Evolutionary conservation across 2,329 filamentous ascomycete species (phyloP).

Genomic region (Fusarium luffae): DNA sequence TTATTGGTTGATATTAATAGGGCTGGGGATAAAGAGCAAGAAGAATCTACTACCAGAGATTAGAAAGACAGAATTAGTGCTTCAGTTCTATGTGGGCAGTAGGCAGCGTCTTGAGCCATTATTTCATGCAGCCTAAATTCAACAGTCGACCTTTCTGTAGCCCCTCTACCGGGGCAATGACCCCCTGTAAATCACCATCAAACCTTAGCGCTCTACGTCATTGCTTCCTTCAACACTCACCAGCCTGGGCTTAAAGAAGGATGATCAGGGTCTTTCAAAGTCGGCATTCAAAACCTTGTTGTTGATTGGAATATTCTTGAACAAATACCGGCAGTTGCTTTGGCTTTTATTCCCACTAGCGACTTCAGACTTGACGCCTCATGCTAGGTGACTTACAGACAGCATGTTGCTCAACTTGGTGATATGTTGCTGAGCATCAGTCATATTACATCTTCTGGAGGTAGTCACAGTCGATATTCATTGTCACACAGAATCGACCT

Average conservation of each 20-base stretch:
- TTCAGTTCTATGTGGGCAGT: background rate
- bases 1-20: slow-evolving; percentile 45
- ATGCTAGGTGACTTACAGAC: background rate
- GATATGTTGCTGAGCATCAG: slow-evolving; percentile 40
- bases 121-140: background rate
- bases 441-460: slow-evolving; percentile 1
- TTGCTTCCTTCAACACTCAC: background rate
- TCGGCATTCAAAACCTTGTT: background rate
- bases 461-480: background rate
- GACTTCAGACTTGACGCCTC: background rate
- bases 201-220: slow-evolving; percentile 37
- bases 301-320: background rate
- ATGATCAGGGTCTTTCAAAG: background rate
- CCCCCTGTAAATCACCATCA: slow-evolving; percentile 35
- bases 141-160: background rate
- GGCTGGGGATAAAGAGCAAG: slow-evolving; percentile 10
- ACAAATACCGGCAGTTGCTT: background rate
- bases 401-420: slow-evolving; percentile 8
- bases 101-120: background rate
- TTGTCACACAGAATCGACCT: background rate
- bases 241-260: background rate
- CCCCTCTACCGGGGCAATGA: background rate
- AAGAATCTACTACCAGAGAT: background rate
- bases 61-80: background rate
- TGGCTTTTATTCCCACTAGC: background rate